Percentiles rank a stretch among this genome's conserved stretches.
Conservation (phyloP, 2,329 filamentous ascomycete species). For the Cercospora zeae-maydis region DNA sequence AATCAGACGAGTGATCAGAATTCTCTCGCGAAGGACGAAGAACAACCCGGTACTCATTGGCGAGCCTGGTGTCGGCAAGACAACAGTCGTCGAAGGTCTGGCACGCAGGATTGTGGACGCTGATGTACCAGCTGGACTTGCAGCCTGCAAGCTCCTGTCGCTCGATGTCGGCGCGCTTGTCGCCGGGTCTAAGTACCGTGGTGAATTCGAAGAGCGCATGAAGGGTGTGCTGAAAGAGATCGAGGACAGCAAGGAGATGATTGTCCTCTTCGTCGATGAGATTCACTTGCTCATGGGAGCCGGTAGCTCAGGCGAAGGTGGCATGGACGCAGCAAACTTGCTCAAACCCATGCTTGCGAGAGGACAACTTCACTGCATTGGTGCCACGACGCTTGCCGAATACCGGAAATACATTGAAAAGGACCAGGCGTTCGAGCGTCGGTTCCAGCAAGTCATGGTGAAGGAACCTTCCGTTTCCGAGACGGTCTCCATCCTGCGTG, state of each 20-base stretch:
- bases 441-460: constrained; percentile 96
- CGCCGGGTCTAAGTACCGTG: constrained; percentile 95
- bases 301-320: constrained; percentile 87
- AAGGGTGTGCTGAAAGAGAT: constrained; percentile 99
- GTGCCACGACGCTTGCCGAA: constrained; percentile 89
- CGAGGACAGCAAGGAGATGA: constrained; percentile 88
- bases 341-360: constrained; percentile 97
- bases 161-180: constrained; percentile 93
- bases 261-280: constrained; percentile 96
- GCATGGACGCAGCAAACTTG: constrained; percentile 97
- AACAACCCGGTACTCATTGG: constrained; percentile 98
- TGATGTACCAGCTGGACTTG: constrained; percentile 92
- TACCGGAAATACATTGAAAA: constrained; percentile 99
- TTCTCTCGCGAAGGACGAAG: constrained; percentile 89
- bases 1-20: constrained; percentile 85
- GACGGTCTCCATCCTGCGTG: constrained; percentile 96
- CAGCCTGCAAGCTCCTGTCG: constrained; percentile 88
- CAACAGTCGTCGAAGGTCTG: constrained; percentile 92
- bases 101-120: constrained; percentile 94
- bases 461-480: constrained; percentile 87
- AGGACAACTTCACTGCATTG: constrained; percentile 95
- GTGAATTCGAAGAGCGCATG: constrained; percentile 99
- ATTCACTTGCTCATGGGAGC: constrained; percentile 98
- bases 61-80: constrained; percentile 97
- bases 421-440: constrained; percentile 93